Conservation (phyloP, 2,329 filamentous ascomycete species). For the Botrytis galanthina region DNA sequence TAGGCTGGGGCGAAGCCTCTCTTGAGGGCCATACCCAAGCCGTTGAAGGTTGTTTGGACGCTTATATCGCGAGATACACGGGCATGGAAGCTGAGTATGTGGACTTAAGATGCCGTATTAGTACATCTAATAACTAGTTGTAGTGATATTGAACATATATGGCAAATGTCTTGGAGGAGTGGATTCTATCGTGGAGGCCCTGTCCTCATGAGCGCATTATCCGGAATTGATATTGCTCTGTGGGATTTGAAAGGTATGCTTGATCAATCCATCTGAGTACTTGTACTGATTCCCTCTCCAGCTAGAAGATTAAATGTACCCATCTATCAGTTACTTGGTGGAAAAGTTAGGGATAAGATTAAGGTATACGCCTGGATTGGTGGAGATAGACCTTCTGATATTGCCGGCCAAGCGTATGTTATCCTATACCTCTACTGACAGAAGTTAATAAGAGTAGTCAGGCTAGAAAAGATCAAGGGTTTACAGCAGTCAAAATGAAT, state of each 20-base stretch:
- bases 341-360: slow-evolving; percentile 67
- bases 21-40: slow-evolving; percentile 72
- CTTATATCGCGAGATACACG: slow-evolving; percentile 59
- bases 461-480: slow-evolving; percentile 58
- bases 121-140: background rate
- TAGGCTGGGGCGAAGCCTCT: slow-evolving; percentile 73
- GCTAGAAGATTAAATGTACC: slow-evolving; percentile 62
- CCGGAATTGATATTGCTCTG: slow-evolving; percentile 75
- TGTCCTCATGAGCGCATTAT: slow-evolving; percentile 76
- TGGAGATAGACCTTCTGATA: slow-evolving; percentile 66
- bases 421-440: slow-evolving; percentile 17
- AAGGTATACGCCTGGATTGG: slow-evolving; percentile 79
- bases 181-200: slow-evolving; percentile 77
- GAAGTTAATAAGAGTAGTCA: slow-evolving; percentile 43
- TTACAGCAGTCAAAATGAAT: slow-evolving; percentile 74
- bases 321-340: slow-evolving; percentile 71
- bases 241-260: slow-evolving; percentile 68
- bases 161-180: slow-evolving; percentile 69
- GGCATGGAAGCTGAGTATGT: slow-evolving; percentile 69
- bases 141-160: slow-evolving; percentile 77
- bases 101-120: background rate
- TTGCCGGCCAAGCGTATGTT: slow-evolving; percentile 59
- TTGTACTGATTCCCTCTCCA: slow-evolving; percentile 22
- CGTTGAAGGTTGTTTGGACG: slow-evolving; percentile 71
- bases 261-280: background rate